Evolutionary conservation across 2,329 filamentous ascomycete genomes (phyloP).

Genomic region (Claviceps sp.): DNA sequence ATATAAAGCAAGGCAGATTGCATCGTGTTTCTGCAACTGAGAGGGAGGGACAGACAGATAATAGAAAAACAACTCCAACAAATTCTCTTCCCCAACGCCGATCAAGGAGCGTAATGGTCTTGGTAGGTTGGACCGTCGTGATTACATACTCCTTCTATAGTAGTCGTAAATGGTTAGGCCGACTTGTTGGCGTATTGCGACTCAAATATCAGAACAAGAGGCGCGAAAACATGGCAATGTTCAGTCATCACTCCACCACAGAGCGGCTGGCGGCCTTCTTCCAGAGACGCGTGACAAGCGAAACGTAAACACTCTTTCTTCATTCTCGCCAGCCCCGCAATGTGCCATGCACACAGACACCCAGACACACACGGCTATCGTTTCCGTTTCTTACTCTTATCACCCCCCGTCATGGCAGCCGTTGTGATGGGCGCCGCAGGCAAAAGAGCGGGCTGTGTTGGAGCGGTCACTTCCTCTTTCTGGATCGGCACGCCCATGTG

Average conservation of each 20-base stretch:
- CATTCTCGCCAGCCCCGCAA: neutral
- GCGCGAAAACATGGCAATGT: neutral
- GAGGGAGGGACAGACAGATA: neutral
- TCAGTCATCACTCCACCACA: neutral
- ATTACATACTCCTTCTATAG: slow-evolving; percentile 21
- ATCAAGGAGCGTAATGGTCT: slow-evolving; percentile 25
- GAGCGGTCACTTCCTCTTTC: slow-evolving; percentile 35
- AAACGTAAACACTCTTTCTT: neutral
- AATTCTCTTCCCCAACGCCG: slow-evolving; percentile 18
- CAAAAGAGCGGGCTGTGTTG: slow-evolving; percentile 25
- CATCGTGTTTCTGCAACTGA: too few species aligned
- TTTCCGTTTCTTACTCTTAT: slow-evolving; percentile 51
- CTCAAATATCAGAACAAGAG: neutral
- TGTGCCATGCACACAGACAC: neutral
- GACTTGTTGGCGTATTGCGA: too few species aligned
- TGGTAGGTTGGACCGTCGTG: slow-evolving; percentile 18
- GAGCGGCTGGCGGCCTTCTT: neutral
- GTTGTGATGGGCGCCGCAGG: slow-evolving; percentile 31
- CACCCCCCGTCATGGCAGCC: slow-evolving; percentile 19
- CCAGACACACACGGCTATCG: slow-evolving; percentile 23
- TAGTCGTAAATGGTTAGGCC: neutral
- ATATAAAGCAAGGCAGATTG: neutral
- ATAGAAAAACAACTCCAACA: slow-evolving; percentile 13
- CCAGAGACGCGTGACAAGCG: neutral
- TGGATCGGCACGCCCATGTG: slow-evolving; percentile 56